Evolutionary conservation across 2,329 filamentous ascomycete species (phyloP), one percentile per base, ranked within the genome.

Genomic region (Cladosporium sp.): DNA sequence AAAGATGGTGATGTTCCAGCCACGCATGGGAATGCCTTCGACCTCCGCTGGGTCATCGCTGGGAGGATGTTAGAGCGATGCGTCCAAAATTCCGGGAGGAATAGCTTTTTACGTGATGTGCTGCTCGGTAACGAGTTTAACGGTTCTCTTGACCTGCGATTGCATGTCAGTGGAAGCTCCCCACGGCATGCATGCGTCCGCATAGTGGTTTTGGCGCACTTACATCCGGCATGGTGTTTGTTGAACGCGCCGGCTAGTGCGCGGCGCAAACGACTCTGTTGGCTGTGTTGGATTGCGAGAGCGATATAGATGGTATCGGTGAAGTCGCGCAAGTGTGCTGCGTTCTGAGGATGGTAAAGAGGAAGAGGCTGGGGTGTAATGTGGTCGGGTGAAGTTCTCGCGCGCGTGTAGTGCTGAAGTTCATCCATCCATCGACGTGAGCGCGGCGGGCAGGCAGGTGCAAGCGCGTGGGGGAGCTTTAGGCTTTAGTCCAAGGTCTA

Each of bases 71-170:
- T 50, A 65, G 61, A 60, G 39, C 37, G 56, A 34, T 54, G 51
- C 40, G 49, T 35, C 36, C 24, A 48, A 36, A 20, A 50, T 17
- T 49, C 39, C 42, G 19, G 45, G 37, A 45, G 49, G 25, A 58
- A 56, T 60, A 57, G 55, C 35, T 53, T 56, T 37, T 13, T 84
- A 95, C 91, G 91, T 89, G 75, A 91, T 83, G 72, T 86, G 83
- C 76, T 97, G 93, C 78, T 94, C 87, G 52, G 94, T 97, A 66
- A 97, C 83, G 77, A 99, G 85, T 83, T 93, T 95, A 76, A 99
- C 82, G 71, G 85, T 89, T 70, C 94, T 86, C 83, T 97, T 89
- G 69, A 87, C 77, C 86, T 89, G 66, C 55, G n/a, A 25, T 42
- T 44, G 32, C 52, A 34, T 55, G 58, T 53, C 10, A 63, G 61